These are phyloP conservation scores for Paraurostyla sp. DNA, from an alignment of 73 alveolate genomes.

Conservation along the genomic window DNA sequence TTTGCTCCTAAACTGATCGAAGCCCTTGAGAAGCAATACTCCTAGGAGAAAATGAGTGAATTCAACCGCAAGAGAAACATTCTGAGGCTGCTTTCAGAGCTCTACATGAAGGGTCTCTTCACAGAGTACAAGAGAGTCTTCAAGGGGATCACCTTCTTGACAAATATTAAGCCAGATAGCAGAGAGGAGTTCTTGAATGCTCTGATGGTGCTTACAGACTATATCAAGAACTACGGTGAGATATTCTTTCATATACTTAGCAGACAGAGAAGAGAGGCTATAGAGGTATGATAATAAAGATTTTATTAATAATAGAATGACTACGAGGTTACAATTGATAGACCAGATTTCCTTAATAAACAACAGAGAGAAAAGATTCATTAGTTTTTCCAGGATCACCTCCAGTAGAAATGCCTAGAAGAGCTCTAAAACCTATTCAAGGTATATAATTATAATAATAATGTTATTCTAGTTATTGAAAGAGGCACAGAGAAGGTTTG, in stretches of 20 bases:
- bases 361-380: conserved; percentile 31
- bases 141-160: conserved; percentile 41
- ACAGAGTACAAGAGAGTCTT: conserved; percentile 58
- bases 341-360: conserved; percentile 40
- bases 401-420: conserved; percentile 14
- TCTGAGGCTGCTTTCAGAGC: conserved; percentile 56
- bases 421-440: neutral
- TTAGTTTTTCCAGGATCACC: conserved; percentile 4
- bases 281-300: neutral
- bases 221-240: conserved; percentile 58
- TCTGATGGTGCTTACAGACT: conserved; percentile 48
- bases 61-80: conserved; percentile 49
- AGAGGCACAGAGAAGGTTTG: conserved; percentile 21
- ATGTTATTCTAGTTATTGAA: neutral
- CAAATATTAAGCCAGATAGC: neutral
- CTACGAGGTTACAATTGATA: conserved; percentile 37
- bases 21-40: conserved; percentile 45
- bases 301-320: neutral
- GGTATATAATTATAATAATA: neutral
- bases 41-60: conserved; percentile 25
- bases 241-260: conserved; percentile 41
- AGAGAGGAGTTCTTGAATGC: conserved; percentile 41
- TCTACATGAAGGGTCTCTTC: conserved; percentile 54
- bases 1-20: conserved; percentile 38
- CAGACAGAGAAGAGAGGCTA: conserved; percentile 56